A percentile compares a stretch with the other conserved stretches of the same genome.
These are phyloP conservation scores for Lyophyllum decastes DNA, from an alignment of 768 basidiomycete genomes.

Conservation along the genomic window DNA sequence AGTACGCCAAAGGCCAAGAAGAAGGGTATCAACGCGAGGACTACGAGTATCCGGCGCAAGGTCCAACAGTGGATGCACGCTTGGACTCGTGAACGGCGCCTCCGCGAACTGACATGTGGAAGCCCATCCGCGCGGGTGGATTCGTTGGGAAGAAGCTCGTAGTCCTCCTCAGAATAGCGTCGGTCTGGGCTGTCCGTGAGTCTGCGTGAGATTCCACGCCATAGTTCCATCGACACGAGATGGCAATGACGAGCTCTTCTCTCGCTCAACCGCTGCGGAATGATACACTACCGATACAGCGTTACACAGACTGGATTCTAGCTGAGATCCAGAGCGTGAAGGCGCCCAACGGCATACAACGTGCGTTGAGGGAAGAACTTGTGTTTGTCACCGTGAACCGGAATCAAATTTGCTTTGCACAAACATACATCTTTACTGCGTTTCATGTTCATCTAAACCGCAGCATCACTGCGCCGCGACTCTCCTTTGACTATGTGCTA, in stretches of 20 bases:
- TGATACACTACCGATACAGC: background rate
- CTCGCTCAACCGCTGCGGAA: background rate
- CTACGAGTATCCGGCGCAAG: conserved; percentile 17
- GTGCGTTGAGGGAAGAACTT: background rate
- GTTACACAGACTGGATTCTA: background rate
- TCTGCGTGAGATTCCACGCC: conserved; percentile 19
- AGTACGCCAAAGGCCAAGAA: conserved; percentile 19
- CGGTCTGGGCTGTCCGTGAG: conserved; percentile 14
- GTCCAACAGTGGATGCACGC: conserved; percentile 15
- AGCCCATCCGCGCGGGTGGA: background rate
- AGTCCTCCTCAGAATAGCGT: conserved; percentile 21
- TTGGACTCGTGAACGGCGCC: conserved; percentile 14
- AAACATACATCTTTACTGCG: background rate
- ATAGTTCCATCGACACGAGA: conserved; percentile 19
- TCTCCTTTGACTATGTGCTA: too few relatives aligned
- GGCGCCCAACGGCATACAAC: background rate
- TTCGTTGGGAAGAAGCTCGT: conserved; percentile 20
- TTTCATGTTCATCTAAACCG: too few relatives aligned
- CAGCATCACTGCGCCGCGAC: too few relatives aligned
- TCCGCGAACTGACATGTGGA: conserved; percentile 4
- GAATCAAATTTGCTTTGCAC: background rate
- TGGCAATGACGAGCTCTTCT: background rate
- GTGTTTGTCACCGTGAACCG: background rate
- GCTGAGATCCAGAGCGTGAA: background rate
- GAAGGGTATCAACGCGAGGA: conserved; percentile 17